Conservation (phyloP, 1,284 basidiomycete genomes). For the Microbotryum scabiosae region DNA sequence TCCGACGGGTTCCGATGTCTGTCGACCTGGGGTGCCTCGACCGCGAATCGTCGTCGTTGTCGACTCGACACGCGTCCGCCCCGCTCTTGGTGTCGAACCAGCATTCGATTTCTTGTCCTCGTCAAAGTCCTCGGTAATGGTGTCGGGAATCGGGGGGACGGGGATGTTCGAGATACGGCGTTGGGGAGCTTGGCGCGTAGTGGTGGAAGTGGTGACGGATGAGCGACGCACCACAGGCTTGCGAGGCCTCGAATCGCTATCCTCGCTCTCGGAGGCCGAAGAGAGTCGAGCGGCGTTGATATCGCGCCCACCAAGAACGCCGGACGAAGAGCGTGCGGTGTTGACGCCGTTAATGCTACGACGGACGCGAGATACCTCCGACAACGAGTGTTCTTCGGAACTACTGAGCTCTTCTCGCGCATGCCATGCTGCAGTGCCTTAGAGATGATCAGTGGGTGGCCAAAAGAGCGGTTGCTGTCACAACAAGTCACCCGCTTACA, state of each 20-base stretch:
- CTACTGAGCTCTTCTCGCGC: neutral
- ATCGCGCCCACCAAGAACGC: no score
- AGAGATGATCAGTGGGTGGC: neutral
- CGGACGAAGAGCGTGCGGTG: neutral
- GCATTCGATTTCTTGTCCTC: conserved; percentile 10
- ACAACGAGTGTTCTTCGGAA: neutral
- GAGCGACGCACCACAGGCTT: neutral
- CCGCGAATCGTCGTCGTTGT: no score
- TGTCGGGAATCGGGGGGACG: conserved; percentile 1
- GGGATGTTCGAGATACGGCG: neutral
- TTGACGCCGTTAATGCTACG: conserved; percentile 4
- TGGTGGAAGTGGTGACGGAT: neutral
- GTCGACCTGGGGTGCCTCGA: no score
- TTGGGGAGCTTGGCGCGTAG: neutral
- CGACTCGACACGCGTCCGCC: no score
- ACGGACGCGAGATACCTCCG: conserved; percentile 9
- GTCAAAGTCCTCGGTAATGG: conserved; percentile 7
- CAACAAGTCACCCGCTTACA: no score
- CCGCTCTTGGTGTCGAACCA: no score
- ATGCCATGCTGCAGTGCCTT: conserved; percentile 1
- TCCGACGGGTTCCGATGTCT: no score
- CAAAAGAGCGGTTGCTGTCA: neutral
- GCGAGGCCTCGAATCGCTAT: conserved; percentile 1
- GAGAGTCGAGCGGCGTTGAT: neutral
- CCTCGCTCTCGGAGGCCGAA: neutral